Evolutionary conservation across 202 grass and related monocot genomes (phyloP).

Genomic region (Musa balbisiana): DNA sequence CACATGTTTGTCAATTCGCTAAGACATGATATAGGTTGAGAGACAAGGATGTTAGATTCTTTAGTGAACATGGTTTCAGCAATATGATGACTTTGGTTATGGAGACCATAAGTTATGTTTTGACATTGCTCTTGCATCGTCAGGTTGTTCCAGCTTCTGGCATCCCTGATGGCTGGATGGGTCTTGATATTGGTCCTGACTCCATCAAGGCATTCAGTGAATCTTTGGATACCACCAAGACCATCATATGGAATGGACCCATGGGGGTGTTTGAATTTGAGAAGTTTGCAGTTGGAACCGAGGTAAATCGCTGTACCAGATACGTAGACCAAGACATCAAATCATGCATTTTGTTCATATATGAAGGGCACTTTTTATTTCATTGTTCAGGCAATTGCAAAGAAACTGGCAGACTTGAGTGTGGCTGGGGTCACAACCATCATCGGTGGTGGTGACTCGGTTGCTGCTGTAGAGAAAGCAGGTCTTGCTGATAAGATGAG

Average conservation of each 20-base stretch:
- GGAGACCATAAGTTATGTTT: neutral
- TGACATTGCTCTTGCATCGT: too few species aligned
- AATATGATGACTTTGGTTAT: neutral
- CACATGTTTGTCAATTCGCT: too few species aligned
- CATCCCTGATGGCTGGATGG: slow-evolving; percentile 42
- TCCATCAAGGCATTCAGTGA: slow-evolving; percentile 56
- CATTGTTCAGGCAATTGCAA: slow-evolving; percentile 56
- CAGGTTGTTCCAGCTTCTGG: slow-evolving; percentile 62
- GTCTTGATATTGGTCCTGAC: slow-evolving; percentile 46
- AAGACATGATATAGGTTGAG: too few species aligned
- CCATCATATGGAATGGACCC: slow-evolving; percentile 55
- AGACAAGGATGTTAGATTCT: too few species aligned
- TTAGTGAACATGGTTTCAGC: neutral
- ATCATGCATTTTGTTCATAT: too few species aligned
- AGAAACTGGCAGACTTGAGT: slow-evolving; percentile 82
- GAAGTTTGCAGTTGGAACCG: neutral
- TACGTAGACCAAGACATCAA: too few species aligned
- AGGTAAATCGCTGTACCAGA: slow-evolving; percentile 32
- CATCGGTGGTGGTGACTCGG: slow-evolving; percentile 78
- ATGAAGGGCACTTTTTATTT: neutral
- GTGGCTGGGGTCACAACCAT: slow-evolving; percentile 62
- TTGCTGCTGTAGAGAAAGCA: slow-evolving; percentile 83
- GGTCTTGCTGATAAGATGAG: neutral
- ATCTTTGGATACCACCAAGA: slow-evolving; percentile 44
- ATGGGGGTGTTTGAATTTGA: too few species aligned